These are phyloP conservation scores for Solanum etuberosum DNA, from an alignment of 257 asterid genomes.

Conservation along the genomic window DNA sequence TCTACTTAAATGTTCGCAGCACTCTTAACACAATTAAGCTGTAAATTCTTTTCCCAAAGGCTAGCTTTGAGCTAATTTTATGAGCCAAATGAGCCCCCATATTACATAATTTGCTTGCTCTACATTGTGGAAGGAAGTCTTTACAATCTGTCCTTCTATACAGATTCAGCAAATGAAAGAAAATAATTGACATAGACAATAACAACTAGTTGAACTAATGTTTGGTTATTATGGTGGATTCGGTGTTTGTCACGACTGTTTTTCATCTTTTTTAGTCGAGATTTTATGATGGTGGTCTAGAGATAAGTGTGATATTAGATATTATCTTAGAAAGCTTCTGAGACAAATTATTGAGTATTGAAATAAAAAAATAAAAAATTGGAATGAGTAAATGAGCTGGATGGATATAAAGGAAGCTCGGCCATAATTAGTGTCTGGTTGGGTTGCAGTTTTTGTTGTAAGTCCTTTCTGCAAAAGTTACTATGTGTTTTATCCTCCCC, in stretches of 20 bases:
- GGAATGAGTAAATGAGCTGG: neutral
- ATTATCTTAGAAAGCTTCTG: neutral
- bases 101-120: neutral
- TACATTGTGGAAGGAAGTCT: neutral
- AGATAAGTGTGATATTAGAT: neutral
- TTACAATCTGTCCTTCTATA: neutral
- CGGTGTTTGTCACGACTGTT: neutral
- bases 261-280: neutral
- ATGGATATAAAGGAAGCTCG: neutral
- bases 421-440: neutral
- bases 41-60: neutral
- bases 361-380: neutral
- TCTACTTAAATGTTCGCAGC: neutral
- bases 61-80: neutral
- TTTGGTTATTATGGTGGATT: neutral
- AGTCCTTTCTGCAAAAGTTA: neutral
- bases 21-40: neutral
- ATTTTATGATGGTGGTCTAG: neutral
- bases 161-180: neutral
- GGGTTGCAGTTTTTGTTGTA: neutral
- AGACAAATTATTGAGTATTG: neutral
- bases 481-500: neutral
- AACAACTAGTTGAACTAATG: neutral
- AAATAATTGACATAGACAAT: neutral
- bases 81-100: neutral